Conservation (phyloP, 148 eudicot species). For the Dianthus caryophyllus region DNA sequence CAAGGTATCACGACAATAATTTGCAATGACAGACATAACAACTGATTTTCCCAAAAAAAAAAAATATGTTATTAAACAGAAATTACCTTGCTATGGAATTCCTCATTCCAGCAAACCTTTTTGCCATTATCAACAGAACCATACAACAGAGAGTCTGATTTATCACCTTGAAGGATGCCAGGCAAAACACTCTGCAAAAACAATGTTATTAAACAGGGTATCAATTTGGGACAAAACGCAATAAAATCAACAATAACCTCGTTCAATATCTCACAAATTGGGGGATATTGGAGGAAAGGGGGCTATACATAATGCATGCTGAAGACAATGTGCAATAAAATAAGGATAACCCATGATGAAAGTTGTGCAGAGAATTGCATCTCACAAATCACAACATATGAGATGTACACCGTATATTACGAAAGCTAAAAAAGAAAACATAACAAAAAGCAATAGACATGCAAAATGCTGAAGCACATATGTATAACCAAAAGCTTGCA, state of each 20-base stretch:
- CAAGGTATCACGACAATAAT: background rate
- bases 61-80: no score
- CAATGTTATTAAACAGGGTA: background rate
- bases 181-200: conserved; percentile 87
- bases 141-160: conserved; percentile 93
- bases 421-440: background rate
- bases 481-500: no score
- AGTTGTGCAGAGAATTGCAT: no score
- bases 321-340: no score
- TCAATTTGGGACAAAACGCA: background rate
- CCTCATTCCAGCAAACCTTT: conserved; percentile 98
- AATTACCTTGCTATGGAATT: conserved; percentile 83
- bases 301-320: no score
- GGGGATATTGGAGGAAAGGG: no score
- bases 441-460: background rate
- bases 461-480: background rate
- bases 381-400: no score
- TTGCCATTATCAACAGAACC: conserved; percentile 99
- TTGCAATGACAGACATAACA: background rate
- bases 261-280: no score
- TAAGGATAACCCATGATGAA: no score
- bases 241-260: background rate
- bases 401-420: no score
- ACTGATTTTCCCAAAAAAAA: background rate
- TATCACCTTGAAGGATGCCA: conserved; percentile 98